Conservation (phyloP, 2,329 filamentous ascomycete species). For the Beauveria scarabaeidicola region DNA sequence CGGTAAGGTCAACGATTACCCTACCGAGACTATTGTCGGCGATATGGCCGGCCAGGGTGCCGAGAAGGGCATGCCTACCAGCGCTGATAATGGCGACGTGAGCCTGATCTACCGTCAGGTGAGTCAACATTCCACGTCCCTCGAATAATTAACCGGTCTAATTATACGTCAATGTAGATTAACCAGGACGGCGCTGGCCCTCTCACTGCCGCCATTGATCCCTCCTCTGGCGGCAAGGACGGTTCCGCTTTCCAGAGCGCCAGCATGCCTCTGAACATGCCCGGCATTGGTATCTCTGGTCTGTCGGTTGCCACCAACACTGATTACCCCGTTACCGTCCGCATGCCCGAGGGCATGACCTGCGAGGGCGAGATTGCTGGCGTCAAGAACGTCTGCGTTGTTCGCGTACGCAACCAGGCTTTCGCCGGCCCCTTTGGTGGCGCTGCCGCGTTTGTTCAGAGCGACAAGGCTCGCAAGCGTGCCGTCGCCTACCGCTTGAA, state of each 20-base stretch:
- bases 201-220: constrained; percentile 46
- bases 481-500: constrained; percentile 36
- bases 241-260: constrained; percentile 48
- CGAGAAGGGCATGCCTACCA: constrained; percentile 49
- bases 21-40: constrained; percentile 44
- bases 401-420: constrained; percentile 50
- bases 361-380: background rate
- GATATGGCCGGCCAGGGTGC: constrained; percentile 46
- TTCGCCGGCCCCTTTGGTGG: constrained; percentile 55
- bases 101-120: constrained; percentile 52
- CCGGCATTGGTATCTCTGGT: constrained; percentile 43
- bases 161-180: constrained; percentile 33
- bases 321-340: constrained; percentile 52
- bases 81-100: constrained; percentile 50
- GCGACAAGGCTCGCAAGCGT: constrained; percentile 45
- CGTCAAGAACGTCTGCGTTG: constrained; percentile 41
- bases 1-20: constrained; percentile 30
- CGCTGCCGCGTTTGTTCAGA: constrained; percentile 52
- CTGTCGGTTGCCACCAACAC: constrained; percentile 45
- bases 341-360: constrained; percentile 55
- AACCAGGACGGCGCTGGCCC: constrained; percentile 59
- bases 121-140: background rate
- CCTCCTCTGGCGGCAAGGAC: constrained; percentile 51
- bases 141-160: background rate
- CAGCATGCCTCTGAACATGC: constrained; percentile 48